Base-by-base conservation (phyloP, 805 yeast genomes). In the Kluyveromyces lactis region DNA sequence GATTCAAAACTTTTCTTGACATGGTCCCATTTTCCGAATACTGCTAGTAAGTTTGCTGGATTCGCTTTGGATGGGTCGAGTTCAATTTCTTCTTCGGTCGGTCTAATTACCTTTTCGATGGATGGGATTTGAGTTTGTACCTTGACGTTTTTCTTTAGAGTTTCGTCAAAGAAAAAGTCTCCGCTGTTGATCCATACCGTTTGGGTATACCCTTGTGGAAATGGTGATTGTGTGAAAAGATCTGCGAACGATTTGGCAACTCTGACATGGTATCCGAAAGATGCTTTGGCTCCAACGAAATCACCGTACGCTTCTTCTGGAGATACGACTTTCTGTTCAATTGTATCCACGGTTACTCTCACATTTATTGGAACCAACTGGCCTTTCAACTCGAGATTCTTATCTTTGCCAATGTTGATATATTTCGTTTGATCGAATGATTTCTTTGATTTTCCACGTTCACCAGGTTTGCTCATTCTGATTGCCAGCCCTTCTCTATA, bases 261-360 rank as follows among this genome's bases (percentile, higher is more conserved):
- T 41, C 97, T 66, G 1, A 87, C 89, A 42, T 72, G 73, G 56
- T 81, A 87, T 0, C 95, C 95, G 54, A 74, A 79, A 4, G 81
- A 66, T 1, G 76, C 65, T 42, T 71, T 71, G 15, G 75, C 73
- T 1, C 89, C 87, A 10, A 67, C 62, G 27, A 64, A 61, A 1
- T 81, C 84, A 1, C 62, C 64, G 48, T 85, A 83, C 0, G 92
- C 94, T 36, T 72, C 78, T 9, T 64, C 48, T 6, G 92, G 86
- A 1, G 86, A 74, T 0, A 85, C 92, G 10, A 86, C 74, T 39
- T 70, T 72, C 37, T 69, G 71, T 9, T 72, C 72, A 33, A 74
- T 65, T 8, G 77, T 46, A 51, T 89, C 86, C 2, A 89, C 85
- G 0, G 94, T 85, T 8, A 89, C 95, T 47, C 95, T 67, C 12